phyloP scores from a whole-genome alignment of 179 eudicot genomes.

The Beta lomatogona region DNA sequence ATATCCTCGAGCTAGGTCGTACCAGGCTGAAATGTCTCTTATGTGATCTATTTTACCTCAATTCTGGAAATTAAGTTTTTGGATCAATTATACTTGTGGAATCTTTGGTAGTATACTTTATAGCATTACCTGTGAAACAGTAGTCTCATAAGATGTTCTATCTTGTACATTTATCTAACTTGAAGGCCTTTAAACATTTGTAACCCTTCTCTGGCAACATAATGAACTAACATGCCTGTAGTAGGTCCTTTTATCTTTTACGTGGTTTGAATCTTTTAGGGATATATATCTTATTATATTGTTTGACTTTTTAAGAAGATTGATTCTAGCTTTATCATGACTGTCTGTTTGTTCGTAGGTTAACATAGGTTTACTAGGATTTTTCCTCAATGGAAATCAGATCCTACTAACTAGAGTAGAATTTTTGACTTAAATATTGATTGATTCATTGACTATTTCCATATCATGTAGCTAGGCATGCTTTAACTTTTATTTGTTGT shows the following conservation, averaged over 20 bases:
- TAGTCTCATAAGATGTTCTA: slow-evolving; percentile 3
- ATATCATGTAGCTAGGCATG: neutral
- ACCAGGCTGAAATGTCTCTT: neutral
- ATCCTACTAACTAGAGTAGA: neutral
- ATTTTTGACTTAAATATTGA: neutral
- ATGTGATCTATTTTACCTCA: neutral
- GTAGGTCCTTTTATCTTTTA: neutral
- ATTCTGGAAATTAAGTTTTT: neutral
- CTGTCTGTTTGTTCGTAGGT: neutral
- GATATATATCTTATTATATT: neutral
- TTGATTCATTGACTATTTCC: neutral
- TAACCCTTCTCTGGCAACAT: neutral
- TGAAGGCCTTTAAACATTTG: neutral
- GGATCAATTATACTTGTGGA: neutral
- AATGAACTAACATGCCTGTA: no score
- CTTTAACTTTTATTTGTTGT: neutral
- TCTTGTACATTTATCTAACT: neutral
- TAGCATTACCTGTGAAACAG: neutral
- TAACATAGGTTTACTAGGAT: neutral
- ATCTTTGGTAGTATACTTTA: neutral
- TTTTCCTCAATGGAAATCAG: neutral
- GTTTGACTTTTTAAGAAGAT: neutral
- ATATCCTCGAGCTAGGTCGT: neutral
- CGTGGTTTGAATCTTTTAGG: neutral
- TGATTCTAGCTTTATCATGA: slow-evolving; percentile 10